phyloP scores from a whole-genome alignment of 2,329 filamentous ascomycete species.

The Conoideocrella luteorostrata region DNA sequence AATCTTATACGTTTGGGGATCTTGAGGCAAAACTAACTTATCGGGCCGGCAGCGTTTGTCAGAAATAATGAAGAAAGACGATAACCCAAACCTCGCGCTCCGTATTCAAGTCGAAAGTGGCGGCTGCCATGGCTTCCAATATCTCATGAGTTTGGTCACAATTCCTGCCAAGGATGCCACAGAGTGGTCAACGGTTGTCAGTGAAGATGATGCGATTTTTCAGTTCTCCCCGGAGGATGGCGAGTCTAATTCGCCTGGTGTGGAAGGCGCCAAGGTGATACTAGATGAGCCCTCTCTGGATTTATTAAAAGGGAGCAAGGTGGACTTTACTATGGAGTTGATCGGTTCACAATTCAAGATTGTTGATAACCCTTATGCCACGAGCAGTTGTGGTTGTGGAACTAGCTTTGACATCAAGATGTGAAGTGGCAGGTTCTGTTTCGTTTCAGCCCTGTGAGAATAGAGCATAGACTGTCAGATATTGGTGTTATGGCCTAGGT shows the following conservation, averaged over 20 bases:
- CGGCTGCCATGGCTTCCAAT: slow-evolving; percentile 97
- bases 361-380: slow-evolving; percentile 83
- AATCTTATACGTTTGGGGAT: background rate
- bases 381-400: slow-evolving; percentile 93
- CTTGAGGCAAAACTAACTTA: background rate
- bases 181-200: slow-evolving; percentile 29
- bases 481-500: too few relatives aligned
- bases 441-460: too few relatives aligned
- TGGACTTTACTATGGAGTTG: slow-evolving; percentile 94
- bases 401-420: slow-evolving; percentile 93
- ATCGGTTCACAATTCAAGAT: slow-evolving; percentile 91
- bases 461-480: too few relatives aligned
- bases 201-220: slow-evolving; percentile 85
- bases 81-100: slow-evolving; percentile 76
- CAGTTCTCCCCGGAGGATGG: slow-evolving; percentile 54
- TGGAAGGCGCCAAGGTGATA: slow-evolving; percentile 65
- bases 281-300: slow-evolving; percentile 85
- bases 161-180: slow-evolving; percentile 37
- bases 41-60: slow-evolving; percentile 54
- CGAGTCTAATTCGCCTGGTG: slow-evolving; percentile 17
- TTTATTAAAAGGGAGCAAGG: slow-evolving; percentile 83
- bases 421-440: slow-evolving; percentile 27
- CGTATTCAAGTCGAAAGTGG: slow-evolving; percentile 88
- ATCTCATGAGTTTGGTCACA: slow-evolving; percentile 80
- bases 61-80: slow-evolving; percentile 66